Evolutionary conservation across 2,329 filamentous ascomycete species (phyloP).

Genomic region (Pestalotiopsis sp.): DNA sequence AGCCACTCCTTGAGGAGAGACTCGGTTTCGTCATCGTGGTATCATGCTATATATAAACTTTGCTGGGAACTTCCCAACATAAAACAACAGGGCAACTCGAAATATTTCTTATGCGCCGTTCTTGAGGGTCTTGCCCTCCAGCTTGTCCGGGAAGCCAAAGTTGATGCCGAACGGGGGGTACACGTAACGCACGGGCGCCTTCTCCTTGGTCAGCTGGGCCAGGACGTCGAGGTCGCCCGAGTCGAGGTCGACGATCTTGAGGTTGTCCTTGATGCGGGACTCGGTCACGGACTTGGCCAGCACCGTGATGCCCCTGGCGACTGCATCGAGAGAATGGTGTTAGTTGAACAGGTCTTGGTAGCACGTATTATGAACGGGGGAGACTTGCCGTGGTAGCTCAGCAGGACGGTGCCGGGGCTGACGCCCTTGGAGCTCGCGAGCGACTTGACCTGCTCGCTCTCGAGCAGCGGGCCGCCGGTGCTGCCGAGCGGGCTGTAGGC

Average conservation of each 20-base stretch:
- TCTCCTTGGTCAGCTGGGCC: slow-evolving; percentile 55
- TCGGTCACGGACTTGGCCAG: slow-evolving; percentile 74
- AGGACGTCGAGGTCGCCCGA: slow-evolving; percentile 63
- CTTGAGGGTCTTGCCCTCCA: slow-evolving; percentile 25
- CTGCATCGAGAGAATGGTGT: slow-evolving; percentile 29
- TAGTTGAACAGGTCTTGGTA: neutral
- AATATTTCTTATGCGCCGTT: slow-evolving; percentile 2
- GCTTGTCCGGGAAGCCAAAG: slow-evolving; percentile 75
- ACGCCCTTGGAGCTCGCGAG: slow-evolving; percentile 67
- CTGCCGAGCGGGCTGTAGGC: slow-evolving; percentile 72
- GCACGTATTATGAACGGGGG: neutral
- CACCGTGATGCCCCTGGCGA: slow-evolving; percentile 70
- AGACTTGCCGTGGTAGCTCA: slow-evolving; percentile 72
- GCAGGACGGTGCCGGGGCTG: slow-evolving; percentile 63
- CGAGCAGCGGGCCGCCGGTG: slow-evolving; percentile 66
- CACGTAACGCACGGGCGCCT: slow-evolving; percentile 62
- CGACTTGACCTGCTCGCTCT: slow-evolving; percentile 64
- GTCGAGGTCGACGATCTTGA: slow-evolving; percentile 67
- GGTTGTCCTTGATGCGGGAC: slow-evolving; percentile 71
- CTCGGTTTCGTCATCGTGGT: neutral
- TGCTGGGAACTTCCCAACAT: slow-evolving; percentile 3
- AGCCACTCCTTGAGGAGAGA: too few relatives aligned
- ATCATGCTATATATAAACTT: slow-evolving; percentile 12
- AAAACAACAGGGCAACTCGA: neutral
- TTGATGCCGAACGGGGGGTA: slow-evolving; percentile 71